Conservation (phyloP, 306 rosid species). For the Nissolia schottii region DNA sequence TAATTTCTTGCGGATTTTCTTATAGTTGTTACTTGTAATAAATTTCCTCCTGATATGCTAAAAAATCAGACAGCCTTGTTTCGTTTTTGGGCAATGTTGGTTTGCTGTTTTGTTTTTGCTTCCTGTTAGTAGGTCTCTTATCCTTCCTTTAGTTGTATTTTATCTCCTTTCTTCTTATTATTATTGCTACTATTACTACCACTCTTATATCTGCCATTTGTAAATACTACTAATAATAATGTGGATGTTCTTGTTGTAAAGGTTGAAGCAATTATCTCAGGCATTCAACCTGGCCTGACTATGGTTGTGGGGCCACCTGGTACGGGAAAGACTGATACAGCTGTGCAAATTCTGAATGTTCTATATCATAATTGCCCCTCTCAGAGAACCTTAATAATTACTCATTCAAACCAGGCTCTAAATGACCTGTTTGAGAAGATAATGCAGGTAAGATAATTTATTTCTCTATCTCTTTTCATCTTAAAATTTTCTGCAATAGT, state of each 20-base stretch:
- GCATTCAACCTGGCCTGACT: constrained; percentile 94
- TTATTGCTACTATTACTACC: not conserved
- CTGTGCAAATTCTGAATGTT: constrained; percentile 93
- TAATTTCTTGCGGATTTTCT: not conserved
- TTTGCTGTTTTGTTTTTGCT: constrained; percentile 1
- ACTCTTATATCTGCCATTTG: not conserved
- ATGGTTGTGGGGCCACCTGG: constrained; percentile 99
- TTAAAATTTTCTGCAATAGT: not conserved
- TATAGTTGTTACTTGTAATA: not conserved
- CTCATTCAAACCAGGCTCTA: constrained; percentile 96
- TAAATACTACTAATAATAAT: not conserved
- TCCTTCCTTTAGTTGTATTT: not conserved
- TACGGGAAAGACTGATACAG: constrained; percentile 98
- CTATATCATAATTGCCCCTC: constrained; percentile 97
- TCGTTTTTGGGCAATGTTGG: not conserved
- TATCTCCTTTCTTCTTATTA: not conserved
- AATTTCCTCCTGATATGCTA: not conserved
- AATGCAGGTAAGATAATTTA: constrained; percentile 57
- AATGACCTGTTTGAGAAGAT: constrained; percentile 98
- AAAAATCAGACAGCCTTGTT: not conserved
- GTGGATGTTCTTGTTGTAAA: constrained; percentile 24
- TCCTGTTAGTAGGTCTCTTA: not conserved
- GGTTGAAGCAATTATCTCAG: constrained; percentile 91
- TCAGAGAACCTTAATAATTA: constrained; percentile 91
- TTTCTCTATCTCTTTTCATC: not conserved